Conservation (phyloP, 441 rosid genomes). For the Gossypium davidsonii region DNA sequence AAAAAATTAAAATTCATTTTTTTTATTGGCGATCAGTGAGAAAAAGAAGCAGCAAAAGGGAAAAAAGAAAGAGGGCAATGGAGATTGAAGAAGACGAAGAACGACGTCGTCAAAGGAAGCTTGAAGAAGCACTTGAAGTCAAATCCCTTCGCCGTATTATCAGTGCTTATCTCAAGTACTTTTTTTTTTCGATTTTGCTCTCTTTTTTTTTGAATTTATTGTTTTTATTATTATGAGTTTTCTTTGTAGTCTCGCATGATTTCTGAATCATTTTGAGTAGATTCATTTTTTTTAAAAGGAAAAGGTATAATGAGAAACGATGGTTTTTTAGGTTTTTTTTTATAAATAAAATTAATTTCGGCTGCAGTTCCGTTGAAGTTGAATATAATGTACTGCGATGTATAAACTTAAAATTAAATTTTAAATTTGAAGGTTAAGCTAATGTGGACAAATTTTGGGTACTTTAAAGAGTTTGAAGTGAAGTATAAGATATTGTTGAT, state of each 20-base stretch:
- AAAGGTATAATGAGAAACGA: not conserved
- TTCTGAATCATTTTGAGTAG: not conserved
- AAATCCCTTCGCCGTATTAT: constrained; percentile 91
- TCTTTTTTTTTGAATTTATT: not conserved
- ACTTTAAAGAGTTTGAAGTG: constrained; percentile 1
- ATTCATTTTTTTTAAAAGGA: not conserved
- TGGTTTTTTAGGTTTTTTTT: not conserved
- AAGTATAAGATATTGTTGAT: not conserved
- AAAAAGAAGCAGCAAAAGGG: not conserved
- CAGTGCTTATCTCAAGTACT: constrained; percentile 87
- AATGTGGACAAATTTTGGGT: not conserved
- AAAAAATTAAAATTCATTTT: too few relatives aligned
- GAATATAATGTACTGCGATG: not conserved
- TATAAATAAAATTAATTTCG: not conserved
- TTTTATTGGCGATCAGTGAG: not conserved
- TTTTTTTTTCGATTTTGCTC: not conserved
- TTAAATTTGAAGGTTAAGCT: not conserved
- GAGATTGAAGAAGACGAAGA: constrained; percentile 45
- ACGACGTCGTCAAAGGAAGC: constrained; percentile 57
- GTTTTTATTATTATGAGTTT: not conserved
- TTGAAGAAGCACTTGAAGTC: constrained; percentile 92
- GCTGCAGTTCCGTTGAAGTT: not conserved
- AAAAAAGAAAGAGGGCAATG: not conserved
- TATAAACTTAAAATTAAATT: not conserved
- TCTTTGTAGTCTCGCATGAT: not conserved